These are phyloP conservation scores for Fusarium duplospermum DNA, from an alignment of 2,329 filamentous ascomycete species.

Conservation along the genomic window DNA sequence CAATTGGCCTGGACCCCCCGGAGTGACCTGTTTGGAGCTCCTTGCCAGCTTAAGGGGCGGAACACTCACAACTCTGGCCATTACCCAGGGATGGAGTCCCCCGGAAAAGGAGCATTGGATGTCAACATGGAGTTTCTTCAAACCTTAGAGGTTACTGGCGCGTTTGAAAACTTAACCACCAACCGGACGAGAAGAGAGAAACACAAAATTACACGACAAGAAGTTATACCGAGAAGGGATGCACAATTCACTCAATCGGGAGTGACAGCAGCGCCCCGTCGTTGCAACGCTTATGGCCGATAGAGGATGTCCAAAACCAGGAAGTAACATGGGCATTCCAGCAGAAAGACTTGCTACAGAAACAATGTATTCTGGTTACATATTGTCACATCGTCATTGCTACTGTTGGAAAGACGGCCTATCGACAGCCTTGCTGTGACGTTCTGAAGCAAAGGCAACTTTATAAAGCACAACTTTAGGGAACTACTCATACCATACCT, in stretches of 20 bases:
- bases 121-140: neutral
- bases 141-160: neutral
- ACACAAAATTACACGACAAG: neutral
- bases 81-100: neutral
- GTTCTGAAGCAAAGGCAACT: neutral
- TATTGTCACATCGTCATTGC: neutral
- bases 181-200: neutral
- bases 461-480: too few species aligned
- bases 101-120: neutral
- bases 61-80: neutral
- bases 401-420: neutral
- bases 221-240: neutral
- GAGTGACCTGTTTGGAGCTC: too few species aligned
- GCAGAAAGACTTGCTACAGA: neutral
- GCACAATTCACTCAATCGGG: too few species aligned
- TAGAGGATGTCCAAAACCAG: neutral
- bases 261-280: neutral
- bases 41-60: too few species aligned
- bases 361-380: neutral
- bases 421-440: neutral
- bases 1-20: too few species aligned
- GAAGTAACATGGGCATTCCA: neutral
- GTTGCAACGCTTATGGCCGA: neutral
- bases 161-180: too few species aligned
- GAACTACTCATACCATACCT: neutral